Base-by-base conservation (phyloP, 768 basidiomycete species). In the Tricholoma sp. region DNA sequence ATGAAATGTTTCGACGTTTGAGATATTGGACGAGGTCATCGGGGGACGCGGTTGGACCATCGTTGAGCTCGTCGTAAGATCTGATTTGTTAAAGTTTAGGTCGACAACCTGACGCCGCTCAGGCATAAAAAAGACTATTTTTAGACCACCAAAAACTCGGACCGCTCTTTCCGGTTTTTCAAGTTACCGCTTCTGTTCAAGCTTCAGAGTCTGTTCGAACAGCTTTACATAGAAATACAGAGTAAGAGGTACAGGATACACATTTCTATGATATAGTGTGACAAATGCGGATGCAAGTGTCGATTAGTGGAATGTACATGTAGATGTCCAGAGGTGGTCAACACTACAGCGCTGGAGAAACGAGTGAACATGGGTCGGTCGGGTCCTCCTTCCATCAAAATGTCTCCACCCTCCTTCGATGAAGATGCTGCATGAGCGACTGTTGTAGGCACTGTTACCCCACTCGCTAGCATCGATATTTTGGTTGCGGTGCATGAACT, bases 1-100 rank as follows among this genome's bases (percentile, higher is more conserved):
- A 72, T 87, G 84, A 24, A 85, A 79, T 2, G 81, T 71, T 61
- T 71, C 69, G 54, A 72, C 65, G 59, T 70, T 69, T 57, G 65
- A 60, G 45, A 61, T 54, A 59, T 65, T 62, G 49, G 64, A 67
- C 34, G 68, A 58, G 51, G 61, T 5, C 41, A 42, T 42, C 18
- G 41, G n/a, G n/a, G 17, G 64, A 57, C 69, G 71, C n/a, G 71
- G 65, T 5, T 73, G 76, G 36, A 68, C 70, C 75, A 78, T 73
- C 41, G 58, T 52, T n/a, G 54, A 42, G 49, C 55, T 54, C 48
- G 58, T 42, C 36, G 47, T 20, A 7, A 57, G 33, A 12, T 28
- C 12, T 13, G 41, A n/a, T 42, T 18, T 17, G 39, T 42, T 18
- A 6, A 18, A 42, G 41, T 42, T 18, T 9, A 49, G 24, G 58